phyloP scores from a whole-genome alignment of 495 filamentous ascomycete species.

The Xylaria venustula region DNA sequence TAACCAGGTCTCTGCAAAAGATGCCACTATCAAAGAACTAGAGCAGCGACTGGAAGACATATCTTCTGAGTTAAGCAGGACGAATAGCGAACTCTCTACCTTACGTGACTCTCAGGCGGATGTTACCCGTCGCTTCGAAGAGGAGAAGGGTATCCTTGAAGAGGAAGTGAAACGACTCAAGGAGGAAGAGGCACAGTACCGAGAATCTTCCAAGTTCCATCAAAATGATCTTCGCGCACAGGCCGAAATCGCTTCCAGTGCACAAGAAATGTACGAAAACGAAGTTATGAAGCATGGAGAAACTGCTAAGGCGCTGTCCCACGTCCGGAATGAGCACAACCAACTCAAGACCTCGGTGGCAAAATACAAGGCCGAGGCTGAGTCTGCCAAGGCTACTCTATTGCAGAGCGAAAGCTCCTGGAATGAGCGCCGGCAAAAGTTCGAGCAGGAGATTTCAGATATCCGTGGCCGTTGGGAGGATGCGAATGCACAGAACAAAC shows the following conservation, averaged over 20 bases:
- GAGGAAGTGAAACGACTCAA: conserved; percentile 77
- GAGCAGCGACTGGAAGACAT: conserved; percentile 80
- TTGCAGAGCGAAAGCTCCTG: conserved; percentile 81
- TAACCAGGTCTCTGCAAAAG: conserved; percentile 65
- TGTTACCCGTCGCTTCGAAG: conserved; percentile 65
- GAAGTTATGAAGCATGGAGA: conserved; percentile 94
- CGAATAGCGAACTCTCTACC: conserved; percentile 74
- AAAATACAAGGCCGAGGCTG: conserved; percentile 69
- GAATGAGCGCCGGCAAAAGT: conserved; percentile 73
- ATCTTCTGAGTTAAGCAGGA: conserved; percentile 71
- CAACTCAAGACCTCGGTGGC: conserved; percentile 74
- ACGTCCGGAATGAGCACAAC: conserved; percentile 74
- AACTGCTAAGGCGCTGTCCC: conserved; percentile 78
- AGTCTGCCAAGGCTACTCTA: conserved; percentile 77
- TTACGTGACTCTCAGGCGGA: conserved; percentile 77
- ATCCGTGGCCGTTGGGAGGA: conserved; percentile 76
- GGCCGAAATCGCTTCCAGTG: conserved; percentile 86
- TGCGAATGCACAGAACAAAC: conserved; percentile 76
- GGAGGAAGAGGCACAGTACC: conserved; percentile 79
- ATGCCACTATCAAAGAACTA: conserved; percentile 72
- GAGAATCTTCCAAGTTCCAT: conserved; percentile 72
- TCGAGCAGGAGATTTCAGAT: conserved; percentile 80
- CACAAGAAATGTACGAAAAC: conserved; percentile 91
- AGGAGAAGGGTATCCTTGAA: conserved; percentile 74
- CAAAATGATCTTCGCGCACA: conserved; percentile 90